Evolutionary conservation across 352 stramenopile species (phyloP).

Genomic region (Globisporangium barbulae): DNA sequence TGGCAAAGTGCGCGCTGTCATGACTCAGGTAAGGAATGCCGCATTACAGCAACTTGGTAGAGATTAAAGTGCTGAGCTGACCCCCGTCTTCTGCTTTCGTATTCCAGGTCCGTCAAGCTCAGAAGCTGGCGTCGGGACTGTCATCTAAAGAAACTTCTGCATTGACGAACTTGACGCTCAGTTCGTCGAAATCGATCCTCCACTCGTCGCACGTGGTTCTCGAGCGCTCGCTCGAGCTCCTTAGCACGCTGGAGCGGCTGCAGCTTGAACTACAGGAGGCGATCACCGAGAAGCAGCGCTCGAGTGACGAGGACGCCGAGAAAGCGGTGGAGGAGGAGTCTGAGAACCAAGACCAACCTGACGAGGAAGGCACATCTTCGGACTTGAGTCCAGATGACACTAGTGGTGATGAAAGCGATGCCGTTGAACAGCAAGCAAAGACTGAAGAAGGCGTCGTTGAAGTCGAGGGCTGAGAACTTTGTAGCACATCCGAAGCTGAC

Average conservation of each 20-base stretch:
- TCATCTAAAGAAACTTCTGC: constrained; percentile 23
- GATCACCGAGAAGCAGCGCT: constrained; percentile 23
- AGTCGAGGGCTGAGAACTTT: background rate
- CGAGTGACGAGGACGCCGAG: background rate
- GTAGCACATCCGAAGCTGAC: background rate
- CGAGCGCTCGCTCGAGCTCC: constrained; percentile 51
- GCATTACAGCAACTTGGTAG: background rate
- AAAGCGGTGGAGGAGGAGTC: constrained; percentile 5
- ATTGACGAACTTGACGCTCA: constrained; percentile 52
- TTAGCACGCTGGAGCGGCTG: constrained; percentile 45
- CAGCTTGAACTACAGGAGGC: constrained; percentile 24
- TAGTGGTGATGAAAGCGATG: constrained; percentile 15
- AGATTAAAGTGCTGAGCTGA: background rate
- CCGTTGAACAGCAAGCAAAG: constrained; percentile 3
- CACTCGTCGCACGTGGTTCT: constrained; percentile 51
- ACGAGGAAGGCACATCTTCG: constrained; percentile 9
- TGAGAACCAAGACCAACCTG: constrained; percentile 17
- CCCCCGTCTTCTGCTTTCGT: constrained; percentile 1
- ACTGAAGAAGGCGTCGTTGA: constrained; percentile 17
- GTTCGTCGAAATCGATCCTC: constrained; percentile 50
- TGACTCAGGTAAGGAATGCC: constrained; percentile 33
- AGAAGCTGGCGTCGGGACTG: constrained; percentile 23
- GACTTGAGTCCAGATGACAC: constrained; percentile 10
- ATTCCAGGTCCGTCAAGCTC: constrained; percentile 18
- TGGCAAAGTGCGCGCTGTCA: constrained; percentile 44